Evolutionary conservation across 257 asterid genomes (phyloP).

Genomic region (Capsicum chinense): DNA sequence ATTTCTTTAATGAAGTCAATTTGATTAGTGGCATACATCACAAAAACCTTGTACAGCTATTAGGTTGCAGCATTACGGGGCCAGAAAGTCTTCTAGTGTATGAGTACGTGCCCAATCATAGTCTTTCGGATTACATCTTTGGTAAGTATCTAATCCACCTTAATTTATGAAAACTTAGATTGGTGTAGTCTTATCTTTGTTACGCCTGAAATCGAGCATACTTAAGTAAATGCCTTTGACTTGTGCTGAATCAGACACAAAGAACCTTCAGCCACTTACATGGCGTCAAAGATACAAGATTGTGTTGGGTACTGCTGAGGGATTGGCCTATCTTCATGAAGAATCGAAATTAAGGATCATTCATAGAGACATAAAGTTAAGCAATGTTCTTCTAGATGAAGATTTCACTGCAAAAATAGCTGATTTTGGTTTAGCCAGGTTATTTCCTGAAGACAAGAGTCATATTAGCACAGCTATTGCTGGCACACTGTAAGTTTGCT

Average conservation of each 20-base stretch:
- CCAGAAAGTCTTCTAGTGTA: slow-evolving; percentile 86
- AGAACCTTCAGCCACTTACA: slow-evolving; percentile 47
- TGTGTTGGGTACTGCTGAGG: slow-evolving; percentile 70
- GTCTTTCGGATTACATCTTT: slow-evolving; percentile 59
- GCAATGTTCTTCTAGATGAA: slow-evolving; percentile 64
- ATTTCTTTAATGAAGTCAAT: slow-evolving; percentile 81
- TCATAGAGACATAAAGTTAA: slow-evolving; percentile 70
- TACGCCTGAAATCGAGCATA: not conserved
- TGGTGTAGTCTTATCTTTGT: not conserved
- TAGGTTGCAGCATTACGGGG: slow-evolving; percentile 85
- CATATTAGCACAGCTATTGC: slow-evolving; percentile 75
- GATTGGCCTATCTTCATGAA: slow-evolving; percentile 72
- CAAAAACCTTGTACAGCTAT: slow-evolving; percentile 65
- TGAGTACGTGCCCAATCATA: slow-evolving; percentile 69
- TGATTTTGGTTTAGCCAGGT: slow-evolving; percentile 75
- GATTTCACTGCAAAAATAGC: slow-evolving; percentile 66
- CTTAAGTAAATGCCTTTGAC: not conserved
- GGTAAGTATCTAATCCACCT: slow-evolving; percentile 46
- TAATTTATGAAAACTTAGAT: not conserved
- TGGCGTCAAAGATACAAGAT: slow-evolving; percentile 63
- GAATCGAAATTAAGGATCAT: slow-evolving; percentile 57
- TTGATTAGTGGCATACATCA: slow-evolving; percentile 70
- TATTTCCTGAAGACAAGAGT: slow-evolving; percentile 62
- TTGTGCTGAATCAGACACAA: slow-evolving; percentile 47
- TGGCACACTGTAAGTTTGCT: slow-evolving; percentile 69